These are phyloP conservation scores for Protea cynaroides DNA, from an alignment of 164 flowering plant species.

Conservation along the genomic window DNA sequence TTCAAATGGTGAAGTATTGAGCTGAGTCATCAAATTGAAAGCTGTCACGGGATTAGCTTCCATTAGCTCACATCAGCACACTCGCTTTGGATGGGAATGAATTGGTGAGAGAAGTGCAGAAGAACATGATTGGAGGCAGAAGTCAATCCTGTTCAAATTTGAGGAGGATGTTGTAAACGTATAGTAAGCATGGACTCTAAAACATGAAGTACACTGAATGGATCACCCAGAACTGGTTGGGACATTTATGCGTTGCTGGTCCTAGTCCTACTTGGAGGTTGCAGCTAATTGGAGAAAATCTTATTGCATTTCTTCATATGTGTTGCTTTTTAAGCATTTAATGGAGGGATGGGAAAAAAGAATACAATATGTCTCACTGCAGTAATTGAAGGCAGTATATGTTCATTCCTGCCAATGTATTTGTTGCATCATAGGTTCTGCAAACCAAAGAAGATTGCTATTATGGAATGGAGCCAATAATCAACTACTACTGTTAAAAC, in stretches of 20 bases:
- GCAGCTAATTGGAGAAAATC: too few species aligned
- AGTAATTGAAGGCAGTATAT: too few species aligned
- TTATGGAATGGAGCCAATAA: too few species aligned
- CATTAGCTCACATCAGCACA: not conserved
- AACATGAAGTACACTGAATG: not conserved
- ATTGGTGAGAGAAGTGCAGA: not conserved
- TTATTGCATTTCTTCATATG: too few species aligned
- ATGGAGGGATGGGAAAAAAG: too few species aligned
- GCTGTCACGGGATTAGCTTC: not conserved
- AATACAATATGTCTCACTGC: too few species aligned
- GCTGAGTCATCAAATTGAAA: not conserved
- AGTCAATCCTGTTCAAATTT: not conserved
- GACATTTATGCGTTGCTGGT: not conserved
- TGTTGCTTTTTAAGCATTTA: too few species aligned
- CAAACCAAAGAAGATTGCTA: too few species aligned
- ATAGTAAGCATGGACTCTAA: not conserved
- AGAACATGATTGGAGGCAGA: not conserved
- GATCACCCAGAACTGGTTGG: not conserved
- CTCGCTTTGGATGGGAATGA: not conserved
- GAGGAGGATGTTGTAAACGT: not conserved
- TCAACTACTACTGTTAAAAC: too few species aligned
- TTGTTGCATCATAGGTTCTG: too few species aligned
- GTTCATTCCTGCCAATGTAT: too few species aligned
- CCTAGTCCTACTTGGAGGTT: not conserved
- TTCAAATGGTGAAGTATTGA: too few species aligned